Percentiles rank a stretch among this genome's conserved stretches.
Conservation (phyloP, 352 stramenopile species). For the Pythium coloratum region DNA sequence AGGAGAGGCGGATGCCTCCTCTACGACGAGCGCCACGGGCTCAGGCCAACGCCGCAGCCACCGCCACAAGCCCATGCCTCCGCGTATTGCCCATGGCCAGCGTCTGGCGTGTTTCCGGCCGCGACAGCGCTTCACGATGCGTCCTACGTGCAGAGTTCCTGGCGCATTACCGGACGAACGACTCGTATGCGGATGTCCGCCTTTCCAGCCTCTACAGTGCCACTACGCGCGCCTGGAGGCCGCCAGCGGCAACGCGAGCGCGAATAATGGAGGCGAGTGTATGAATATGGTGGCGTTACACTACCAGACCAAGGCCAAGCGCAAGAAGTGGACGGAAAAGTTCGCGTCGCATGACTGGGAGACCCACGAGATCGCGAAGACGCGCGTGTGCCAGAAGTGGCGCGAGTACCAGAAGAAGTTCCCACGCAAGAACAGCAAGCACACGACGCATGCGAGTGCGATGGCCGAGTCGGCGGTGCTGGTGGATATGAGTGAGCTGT, state of each 20-base stretch:
- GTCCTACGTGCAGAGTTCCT: constrained; percentile 8
- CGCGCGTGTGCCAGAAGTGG: constrained; percentile 69
- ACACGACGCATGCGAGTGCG: background rate
- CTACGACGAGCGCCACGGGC: background rate
- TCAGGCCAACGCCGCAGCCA: background rate
- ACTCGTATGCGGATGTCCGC: constrained; percentile 21
- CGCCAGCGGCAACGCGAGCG: background rate
- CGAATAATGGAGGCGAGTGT: background rate
- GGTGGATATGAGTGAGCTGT: background rate
- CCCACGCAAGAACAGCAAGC: constrained; percentile 11
- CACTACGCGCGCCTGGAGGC: background rate
- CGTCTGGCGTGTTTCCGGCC: constrained; percentile 68
- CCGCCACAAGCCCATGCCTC: background rate
- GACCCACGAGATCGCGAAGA: constrained; percentile 18
- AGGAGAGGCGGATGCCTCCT: background rate
- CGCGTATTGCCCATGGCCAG: constrained; percentile 34
- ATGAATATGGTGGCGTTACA: constrained; percentile 10
- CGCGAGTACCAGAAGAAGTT: constrained; percentile 66
- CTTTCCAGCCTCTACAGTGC: constrained; percentile 23
- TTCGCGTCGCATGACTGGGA: constrained; percentile 57
- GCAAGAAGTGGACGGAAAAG: constrained; percentile 61
- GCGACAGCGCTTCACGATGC: constrained; percentile 45
- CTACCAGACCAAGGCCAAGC: constrained; percentile 15
- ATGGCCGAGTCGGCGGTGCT: constrained; percentile 18
- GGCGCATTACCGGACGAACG: background rate